Conservation (phyloP, 306 rosid genomes). For the Malus sieversii region DNA sequence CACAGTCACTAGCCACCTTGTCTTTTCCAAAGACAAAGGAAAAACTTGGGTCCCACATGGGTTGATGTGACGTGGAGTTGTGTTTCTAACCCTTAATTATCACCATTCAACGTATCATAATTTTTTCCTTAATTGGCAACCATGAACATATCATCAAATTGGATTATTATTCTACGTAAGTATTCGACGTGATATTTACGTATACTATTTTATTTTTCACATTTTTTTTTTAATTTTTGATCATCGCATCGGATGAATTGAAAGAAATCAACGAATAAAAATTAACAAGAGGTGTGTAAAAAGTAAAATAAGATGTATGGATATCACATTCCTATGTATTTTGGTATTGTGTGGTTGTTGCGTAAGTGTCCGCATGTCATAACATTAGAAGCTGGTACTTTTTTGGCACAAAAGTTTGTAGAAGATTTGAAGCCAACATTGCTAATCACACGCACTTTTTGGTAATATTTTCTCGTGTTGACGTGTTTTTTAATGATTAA, state of each 20-base stretch:
- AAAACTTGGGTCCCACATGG: constrained; percentile 24
- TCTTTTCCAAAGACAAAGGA: constrained; percentile 68
- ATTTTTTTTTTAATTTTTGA: rapidly evolving
- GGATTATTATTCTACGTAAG: background rate
- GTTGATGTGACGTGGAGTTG: constrained; percentile 14
- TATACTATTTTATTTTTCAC: too few relatives aligned
- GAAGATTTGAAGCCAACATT: too few relatives aligned
- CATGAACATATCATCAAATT: background rate
- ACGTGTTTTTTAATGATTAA: background rate
- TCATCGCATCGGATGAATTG: rapidly evolving
- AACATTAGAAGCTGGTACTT: too few relatives aligned
- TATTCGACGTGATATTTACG: too few relatives aligned
- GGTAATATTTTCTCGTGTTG: background rate
- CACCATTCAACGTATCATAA: constrained; percentile 2
- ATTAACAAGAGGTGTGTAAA: too few relatives aligned
- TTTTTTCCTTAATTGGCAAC: constrained; percentile 26
- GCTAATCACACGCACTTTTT: background rate
- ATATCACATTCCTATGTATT: too few relatives aligned
- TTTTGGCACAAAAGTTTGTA: too few relatives aligned
- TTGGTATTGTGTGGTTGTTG: too few relatives aligned
- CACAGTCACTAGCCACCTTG: constrained; percentile 20
- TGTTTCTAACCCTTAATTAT: constrained; percentile 18
- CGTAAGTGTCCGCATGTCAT: too few relatives aligned
- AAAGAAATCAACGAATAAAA: too few relatives aligned
- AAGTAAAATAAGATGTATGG: too few relatives aligned